Evolutionary conservation across 768 basidiomycete genomes (phyloP).

Genomic region (Xerocomellus chrysenteron): DNA sequence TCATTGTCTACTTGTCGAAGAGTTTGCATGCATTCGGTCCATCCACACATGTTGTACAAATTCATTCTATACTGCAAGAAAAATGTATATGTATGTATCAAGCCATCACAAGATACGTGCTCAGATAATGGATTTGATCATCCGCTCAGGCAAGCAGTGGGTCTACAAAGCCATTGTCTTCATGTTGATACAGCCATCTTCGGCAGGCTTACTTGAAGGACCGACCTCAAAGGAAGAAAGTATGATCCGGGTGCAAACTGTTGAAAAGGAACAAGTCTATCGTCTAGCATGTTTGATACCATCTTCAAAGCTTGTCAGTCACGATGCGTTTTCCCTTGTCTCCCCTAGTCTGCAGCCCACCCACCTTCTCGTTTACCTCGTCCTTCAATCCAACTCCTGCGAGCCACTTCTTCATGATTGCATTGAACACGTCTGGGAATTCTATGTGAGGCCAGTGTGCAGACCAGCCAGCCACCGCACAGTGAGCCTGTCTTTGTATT

Average conservation of each 20-base stretch:
- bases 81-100: too few relatives aligned
- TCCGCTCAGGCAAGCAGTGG: too few relatives aligned
- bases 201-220: too few relatives aligned
- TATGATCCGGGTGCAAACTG: background rate
- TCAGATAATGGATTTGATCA: too few relatives aligned
- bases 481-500: background rate
- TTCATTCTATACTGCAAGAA: too few relatives aligned
- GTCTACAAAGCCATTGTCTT: too few relatives aligned
- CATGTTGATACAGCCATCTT: too few relatives aligned
- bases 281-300: background rate
- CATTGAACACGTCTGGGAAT: constrained; percentile 51
- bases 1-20: too few relatives aligned
- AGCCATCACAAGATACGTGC: too few relatives aligned
- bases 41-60: too few relatives aligned
- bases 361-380: background rate
- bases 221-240: too few relatives aligned
- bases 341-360: background rate
- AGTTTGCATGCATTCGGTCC: too few relatives aligned
- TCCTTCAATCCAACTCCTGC: constrained; percentile 3
- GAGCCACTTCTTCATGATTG: constrained; percentile 24
- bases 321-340: background rate
- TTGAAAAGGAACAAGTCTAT: background rate
- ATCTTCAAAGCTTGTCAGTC: constrained; percentile 18
- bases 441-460: constrained; percentile 73
- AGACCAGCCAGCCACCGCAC: constrained; percentile 21